Base-by-base conservation (phyloP, 768 basidiomycete species). In the Multifurca ochricompacta region DNA sequence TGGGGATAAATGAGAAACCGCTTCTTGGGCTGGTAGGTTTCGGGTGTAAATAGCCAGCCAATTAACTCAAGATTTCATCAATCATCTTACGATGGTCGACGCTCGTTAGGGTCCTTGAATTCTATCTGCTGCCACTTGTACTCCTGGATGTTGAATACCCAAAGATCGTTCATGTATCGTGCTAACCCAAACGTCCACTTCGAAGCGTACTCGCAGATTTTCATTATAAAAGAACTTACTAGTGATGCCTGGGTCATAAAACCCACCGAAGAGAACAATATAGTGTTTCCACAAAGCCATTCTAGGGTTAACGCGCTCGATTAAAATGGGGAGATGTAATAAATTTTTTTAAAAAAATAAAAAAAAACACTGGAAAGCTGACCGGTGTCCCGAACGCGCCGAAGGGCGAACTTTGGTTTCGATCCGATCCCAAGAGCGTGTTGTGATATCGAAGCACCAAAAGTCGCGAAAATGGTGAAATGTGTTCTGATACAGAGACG, bases 271-370 rank as follows among this genome's bases (percentile, higher is more conserved):
- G 0, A 95, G 73, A 34, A 94, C 76, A 25, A 94, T 78, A 51
- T 77, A 81, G 48, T 94, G 86, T 65, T 94, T 95, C 88, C 88
- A 95, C 40, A 87, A 71, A 0, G 85, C 85, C 89, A 93, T 91
- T 32, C 88, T 88, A 44, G 25, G n/a, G 28, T 30, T 30, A 9
- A 8, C 16, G 16, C n/a, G 19, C 36, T 56, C 51, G 37, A 40
- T 30, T 6, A 16, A 14, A 18, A 5, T 52, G 19, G 40, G 21
- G n/a, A n/a, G n/a, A n/a, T n/a, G n/a, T n/a, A n/a, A n/a, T n/a
- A n/a, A n/a, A n/a, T n/a, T n/a, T n/a, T n/a, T n/a, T n/a, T n/a
- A n/a, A n/a, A 32, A 16, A 36, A 13, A 25, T 47, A 30, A 32
- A 5, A 2, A n/a, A 23, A 4, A n/a, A 42, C 14, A 45, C 25